Evolutionary conservation across 441 rosid genomes (phyloP), one percentile per base, ranked within the genome.

Genomic region (Bruguiera hainesii): DNA sequence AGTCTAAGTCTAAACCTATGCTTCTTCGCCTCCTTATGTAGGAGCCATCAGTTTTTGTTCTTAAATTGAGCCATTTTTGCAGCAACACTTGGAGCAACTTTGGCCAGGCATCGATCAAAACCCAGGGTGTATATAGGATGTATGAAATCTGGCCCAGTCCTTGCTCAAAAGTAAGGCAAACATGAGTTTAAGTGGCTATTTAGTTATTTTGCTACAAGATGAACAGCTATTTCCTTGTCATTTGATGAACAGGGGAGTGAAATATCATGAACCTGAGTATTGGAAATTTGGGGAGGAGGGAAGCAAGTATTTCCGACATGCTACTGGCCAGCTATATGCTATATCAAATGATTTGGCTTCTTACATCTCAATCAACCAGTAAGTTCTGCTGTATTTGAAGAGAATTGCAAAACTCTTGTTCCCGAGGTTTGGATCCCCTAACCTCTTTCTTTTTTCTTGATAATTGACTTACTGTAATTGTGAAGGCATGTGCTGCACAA

Each of bases 271-370:
- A 76, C 98, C 97, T 5, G 98, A 93, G 82, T 81, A 87, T 72
- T 93, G 98, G 98, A 93, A 93, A 81, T 93, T 93, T 61, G 96
- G 97, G 61, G 98, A 90, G 73, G 86, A 73, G 61, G 98, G 98
- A 68, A 93, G 90, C 85, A 90, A 76, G 70, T 93, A 90, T 73
- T 93, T 93, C 82, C 98, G 98, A 63, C 98, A 93, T 80, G 98
- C 98, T 67, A 93, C 98, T 0, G 97, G 98, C 25, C 97, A 92
- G 82, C 85, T 92, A 56, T 92, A 92, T 30, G 98, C 98, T 20
- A 76, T 91, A 64, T 92, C 97, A 58, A 90, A 81, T 77, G 96
- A 88, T 71, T 74, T 92, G 50, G 97, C 97, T n/a, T 75, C 96
- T 50, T 88, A 92, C 60, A 81, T 92, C 81, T 88, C 96, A 15